Evolutionary conservation across 257 asterid species (phyloP).

Genomic region (Hygrophila difformis): DNA sequence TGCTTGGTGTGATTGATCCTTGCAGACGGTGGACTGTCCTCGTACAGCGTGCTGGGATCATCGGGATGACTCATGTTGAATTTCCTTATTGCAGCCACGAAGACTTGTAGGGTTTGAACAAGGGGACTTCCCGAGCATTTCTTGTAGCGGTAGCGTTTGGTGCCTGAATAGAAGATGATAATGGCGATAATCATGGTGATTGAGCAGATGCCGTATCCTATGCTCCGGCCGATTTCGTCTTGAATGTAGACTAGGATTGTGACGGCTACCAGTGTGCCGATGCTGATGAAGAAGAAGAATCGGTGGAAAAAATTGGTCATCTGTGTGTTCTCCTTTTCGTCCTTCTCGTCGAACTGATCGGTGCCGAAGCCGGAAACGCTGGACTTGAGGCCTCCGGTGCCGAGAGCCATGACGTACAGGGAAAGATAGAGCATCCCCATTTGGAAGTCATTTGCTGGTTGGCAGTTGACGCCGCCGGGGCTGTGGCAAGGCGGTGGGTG

Average conservation of each 20-base stretch:
- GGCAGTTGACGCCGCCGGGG: conserved; percentile 35
- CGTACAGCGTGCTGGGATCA: conserved; percentile 38
- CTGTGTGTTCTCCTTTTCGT: conserved; percentile 40
- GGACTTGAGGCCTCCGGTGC: conserved; percentile 84
- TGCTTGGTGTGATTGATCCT: conserved; percentile 66
- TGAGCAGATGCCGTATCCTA: conserved; percentile 85
- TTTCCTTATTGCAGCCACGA: conserved; percentile 62
- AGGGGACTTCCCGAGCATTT: conserved; percentile 70
- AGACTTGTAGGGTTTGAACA: conserved; percentile 63
- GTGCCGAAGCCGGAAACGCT: conserved; percentile 91
- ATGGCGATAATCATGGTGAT: conserved; percentile 50
- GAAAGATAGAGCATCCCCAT: conserved; percentile 47
- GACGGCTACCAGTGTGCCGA: conserved; percentile 77
- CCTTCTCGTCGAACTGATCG: conserved; percentile 72
- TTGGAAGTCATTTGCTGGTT: conserved; percentile 51
- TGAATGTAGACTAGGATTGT: conserved; percentile 72
- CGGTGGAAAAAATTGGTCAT: conserved; percentile 79
- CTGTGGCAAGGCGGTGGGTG: conserved; percentile 73
- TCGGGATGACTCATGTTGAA: conserved; percentile 39
- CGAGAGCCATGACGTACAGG: conserved; percentile 71
- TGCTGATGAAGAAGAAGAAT: conserved; percentile 77
- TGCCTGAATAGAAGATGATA: conserved; percentile 46
- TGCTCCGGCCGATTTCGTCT: conserved; percentile 62
- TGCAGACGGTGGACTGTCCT: too few species aligned
- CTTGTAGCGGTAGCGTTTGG: conserved; percentile 60